These are phyloP conservation scores for Zymoseptoria ardabiliae DNA, from an alignment of 2,329 filamentous ascomycete genomes.

Conservation along the genomic window DNA sequence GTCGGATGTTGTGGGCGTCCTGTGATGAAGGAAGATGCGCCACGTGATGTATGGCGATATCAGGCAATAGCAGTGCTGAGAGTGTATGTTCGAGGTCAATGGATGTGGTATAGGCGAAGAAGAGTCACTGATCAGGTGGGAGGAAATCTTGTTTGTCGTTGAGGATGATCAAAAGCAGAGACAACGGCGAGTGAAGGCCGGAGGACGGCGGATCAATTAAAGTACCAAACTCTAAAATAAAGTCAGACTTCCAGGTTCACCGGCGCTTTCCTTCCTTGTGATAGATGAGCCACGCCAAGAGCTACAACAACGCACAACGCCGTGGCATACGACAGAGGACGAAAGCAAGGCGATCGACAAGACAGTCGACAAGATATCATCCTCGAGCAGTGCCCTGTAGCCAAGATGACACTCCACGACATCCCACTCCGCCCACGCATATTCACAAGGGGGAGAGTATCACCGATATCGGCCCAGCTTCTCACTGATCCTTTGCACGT, in stretches of 20 bases:
- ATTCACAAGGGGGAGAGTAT: not conserved
- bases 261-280: not conserved
- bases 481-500: not conserved
- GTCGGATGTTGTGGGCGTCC: not conserved
- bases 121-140: not conserved
- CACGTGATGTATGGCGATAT: not conserved
- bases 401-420: not conserved
- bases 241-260: not conserved
- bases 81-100: not conserved
- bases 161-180: not conserved
- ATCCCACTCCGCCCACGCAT: not conserved
- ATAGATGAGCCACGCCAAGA: not conserved
- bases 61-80: not conserved
- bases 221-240: not conserved
- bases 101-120: not conserved
- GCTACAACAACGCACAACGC: not conserved
- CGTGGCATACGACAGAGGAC: no score
- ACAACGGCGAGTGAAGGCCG: not conserved
- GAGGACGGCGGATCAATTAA: not conserved
- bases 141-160: not conserved
- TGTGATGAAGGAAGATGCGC: not conserved
- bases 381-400: not conserved
- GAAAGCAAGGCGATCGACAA: not conserved
- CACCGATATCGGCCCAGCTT: not conserved
- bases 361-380: no score